These are phyloP conservation scores for Pseudoturritis turrita DNA, from an alignment of 345 rosid genomes.

Conservation along the genomic window DNA sequence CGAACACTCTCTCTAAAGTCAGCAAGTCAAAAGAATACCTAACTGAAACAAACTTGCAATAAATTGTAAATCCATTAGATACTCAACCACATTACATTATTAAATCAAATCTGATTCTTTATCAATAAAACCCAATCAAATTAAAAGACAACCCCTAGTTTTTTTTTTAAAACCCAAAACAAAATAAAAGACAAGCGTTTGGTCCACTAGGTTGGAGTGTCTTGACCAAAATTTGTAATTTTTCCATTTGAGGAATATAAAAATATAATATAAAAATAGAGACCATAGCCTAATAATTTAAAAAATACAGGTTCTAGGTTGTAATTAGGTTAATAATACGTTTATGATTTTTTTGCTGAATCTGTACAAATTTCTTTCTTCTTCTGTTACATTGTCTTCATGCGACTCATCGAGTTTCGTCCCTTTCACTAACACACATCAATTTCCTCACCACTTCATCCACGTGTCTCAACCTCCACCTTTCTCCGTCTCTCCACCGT, in stretches of 20 bases:
- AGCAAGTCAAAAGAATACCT: not conserved
- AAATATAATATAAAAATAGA: no score
- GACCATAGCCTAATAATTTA: no score
- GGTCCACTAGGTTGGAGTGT: not conserved
- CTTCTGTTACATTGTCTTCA: slow-evolving; percentile 16
- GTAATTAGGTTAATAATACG: slow-evolving; percentile 5
- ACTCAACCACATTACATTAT: not conserved
- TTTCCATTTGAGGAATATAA: not conserved
- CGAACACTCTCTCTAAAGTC: not conserved
- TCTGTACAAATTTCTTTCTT: not conserved
- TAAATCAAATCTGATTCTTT: not conserved
- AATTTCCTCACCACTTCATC: slow-evolving; percentile 11
- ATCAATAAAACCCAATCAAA: not conserved
- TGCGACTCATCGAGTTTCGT: slow-evolving; percentile 4
- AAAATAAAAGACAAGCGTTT: not conserved
- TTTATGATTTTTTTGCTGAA: not conserved
- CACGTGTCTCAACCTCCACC: slow-evolving; percentile 30
- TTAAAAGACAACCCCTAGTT: no score
- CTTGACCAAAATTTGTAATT: not conserved
- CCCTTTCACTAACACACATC: slow-evolving; percentile 11
- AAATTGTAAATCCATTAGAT: not conserved
- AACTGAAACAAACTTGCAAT: no score
- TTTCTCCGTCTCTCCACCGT: slow-evolving; percentile 21
- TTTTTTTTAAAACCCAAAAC: no score
- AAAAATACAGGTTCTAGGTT: not conserved